phyloP scores from a whole-genome alignment of 371 early-diverging fungal species.

The Rhizopus stolonifer region DNA sequence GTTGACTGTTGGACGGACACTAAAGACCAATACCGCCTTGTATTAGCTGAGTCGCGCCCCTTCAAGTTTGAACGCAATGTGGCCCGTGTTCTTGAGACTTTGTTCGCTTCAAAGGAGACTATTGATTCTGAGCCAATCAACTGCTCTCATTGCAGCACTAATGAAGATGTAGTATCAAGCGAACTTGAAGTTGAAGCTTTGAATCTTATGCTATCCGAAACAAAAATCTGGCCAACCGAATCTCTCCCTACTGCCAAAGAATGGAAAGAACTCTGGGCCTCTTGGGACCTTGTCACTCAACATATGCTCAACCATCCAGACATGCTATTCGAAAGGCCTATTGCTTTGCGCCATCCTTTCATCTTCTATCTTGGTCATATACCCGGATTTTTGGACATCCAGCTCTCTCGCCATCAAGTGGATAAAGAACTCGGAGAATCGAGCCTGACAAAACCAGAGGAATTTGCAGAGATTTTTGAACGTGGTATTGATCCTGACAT shows the following conservation, averaged over 20 bases:
- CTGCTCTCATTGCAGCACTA: conserved; percentile 18
- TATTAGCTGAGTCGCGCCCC: conserved; percentile 70
- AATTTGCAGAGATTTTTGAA: conserved; percentile 80
- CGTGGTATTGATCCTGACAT: conserved; percentile 93
- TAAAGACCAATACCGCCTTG: conserved; percentile 66
- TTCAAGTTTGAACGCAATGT: conserved; percentile 51
- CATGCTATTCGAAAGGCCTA: conserved; percentile 72
- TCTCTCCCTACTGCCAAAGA: conserved; percentile 57
- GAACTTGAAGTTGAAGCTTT: conserved; percentile 4
- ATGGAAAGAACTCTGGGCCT: conserved; percentile 79
- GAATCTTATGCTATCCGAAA: background rate
- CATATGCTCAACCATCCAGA: conserved; percentile 57
- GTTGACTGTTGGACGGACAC: conserved; percentile 65
- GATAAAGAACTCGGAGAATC: conserved; percentile 37
- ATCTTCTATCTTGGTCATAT: conserved; percentile 92
- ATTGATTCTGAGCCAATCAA: conserved; percentile 14
- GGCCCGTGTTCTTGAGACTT: conserved; percentile 5
- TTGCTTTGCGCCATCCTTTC: conserved; percentile 83
- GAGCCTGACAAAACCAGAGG: conserved; percentile 52
- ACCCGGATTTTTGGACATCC: conserved; percentile 86
- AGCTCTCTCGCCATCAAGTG: conserved; percentile 60
- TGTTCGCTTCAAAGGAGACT: conserved; percentile 13
- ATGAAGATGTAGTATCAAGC: background rate
- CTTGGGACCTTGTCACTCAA: conserved; percentile 75
- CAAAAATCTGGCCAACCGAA: conserved; percentile 22